Evolutionary conservation across 768 basidiomycete genomes (phyloP).

Genomic region (Mycena haematopus): DNA sequence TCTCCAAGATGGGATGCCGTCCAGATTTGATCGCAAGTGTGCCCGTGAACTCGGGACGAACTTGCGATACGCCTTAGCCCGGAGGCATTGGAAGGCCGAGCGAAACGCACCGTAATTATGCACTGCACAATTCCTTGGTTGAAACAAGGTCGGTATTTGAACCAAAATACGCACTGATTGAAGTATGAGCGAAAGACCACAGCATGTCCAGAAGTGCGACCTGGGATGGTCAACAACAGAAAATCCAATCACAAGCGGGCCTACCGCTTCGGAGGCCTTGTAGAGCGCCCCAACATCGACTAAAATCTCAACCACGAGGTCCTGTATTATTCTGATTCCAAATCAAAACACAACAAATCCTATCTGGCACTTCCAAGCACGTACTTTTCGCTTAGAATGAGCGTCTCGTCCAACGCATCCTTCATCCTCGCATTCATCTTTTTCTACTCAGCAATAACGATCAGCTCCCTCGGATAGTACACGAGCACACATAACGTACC

Average conservation of each 20-base stretch:
- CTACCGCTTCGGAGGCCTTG: constrained; percentile 88
- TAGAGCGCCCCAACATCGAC: constrained; percentile 81
- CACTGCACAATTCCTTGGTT: constrained; percentile 39
- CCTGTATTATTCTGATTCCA: constrained; percentile 71
- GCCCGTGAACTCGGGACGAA: constrained; percentile 90
- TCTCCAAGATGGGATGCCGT: constrained; percentile 88
- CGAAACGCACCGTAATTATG: constrained; percentile 50
- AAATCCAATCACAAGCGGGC: constrained; percentile 18
- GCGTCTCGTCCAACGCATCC: constrained; percentile 88
- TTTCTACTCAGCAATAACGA: constrained; percentile 54
- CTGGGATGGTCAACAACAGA: constrained; percentile 43
- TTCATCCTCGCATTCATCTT: constrained; percentile 90
- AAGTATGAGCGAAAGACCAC: constrained; percentile 84
- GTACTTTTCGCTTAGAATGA: constrained; percentile 84
- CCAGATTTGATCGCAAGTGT: constrained; percentile 90
- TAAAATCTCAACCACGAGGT: constrained; percentile 74
- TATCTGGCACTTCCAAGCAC: constrained; percentile 15
- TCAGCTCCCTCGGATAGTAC: neutral
- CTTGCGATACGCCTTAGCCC: constrained; percentile 42
- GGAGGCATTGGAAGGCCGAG: neutral
- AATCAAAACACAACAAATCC: neutral
- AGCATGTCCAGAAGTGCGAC: constrained; percentile 90
- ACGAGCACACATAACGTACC: constrained; percentile 48
- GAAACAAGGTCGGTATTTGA: neutral
- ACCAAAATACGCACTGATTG: constrained; percentile 65